Evolutionary conservation across 805 yeast genomes (phyloP).

Genomic region (Saccharomycopsis sp.): DNA sequence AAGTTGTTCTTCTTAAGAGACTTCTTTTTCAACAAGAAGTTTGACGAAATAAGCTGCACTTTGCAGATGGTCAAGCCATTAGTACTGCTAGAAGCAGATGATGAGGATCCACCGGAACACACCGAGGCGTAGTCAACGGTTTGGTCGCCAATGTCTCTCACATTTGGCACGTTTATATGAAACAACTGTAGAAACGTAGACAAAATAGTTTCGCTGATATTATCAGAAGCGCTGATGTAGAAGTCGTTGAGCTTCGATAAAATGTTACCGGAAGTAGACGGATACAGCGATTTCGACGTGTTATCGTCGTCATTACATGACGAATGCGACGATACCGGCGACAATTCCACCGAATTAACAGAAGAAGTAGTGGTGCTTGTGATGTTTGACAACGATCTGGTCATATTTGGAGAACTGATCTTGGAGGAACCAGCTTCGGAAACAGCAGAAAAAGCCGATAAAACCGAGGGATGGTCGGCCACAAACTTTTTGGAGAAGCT

Average conservation of each 20-base stretch:
- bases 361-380: conserved; percentile 4
- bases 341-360: not conserved
- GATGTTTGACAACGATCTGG: conserved; percentile 4
- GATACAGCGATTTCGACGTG: not conserved
- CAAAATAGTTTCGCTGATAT: not conserved
- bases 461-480: not conserved
- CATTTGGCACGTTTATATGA: not conserved
- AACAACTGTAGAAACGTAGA: not conserved
- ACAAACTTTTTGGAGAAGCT: not conserved
- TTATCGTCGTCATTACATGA: conserved; percentile 1
- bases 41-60: conserved; percentile 20
- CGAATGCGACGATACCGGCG: conserved; percentile 1
- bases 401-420: not conserved
- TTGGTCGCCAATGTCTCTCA: not conserved
- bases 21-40: conserved; percentile 19
- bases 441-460: not conserved
- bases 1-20: conserved; percentile 18
- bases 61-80: conserved; percentile 9
- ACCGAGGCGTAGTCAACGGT: not conserved
- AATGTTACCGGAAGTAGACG: not conserved
- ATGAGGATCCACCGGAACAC: not conserved
- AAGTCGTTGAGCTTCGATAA: not conserved
- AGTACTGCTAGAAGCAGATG: not conserved
- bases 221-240: not conserved
- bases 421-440: not conserved